Percentiles rank a stretch among this genome's conserved stretches.
Evolutionary conservation across 2,329 filamentous ascomycete species (phyloP).

Genomic region (Aspergillus ochraceoroseus): DNA sequence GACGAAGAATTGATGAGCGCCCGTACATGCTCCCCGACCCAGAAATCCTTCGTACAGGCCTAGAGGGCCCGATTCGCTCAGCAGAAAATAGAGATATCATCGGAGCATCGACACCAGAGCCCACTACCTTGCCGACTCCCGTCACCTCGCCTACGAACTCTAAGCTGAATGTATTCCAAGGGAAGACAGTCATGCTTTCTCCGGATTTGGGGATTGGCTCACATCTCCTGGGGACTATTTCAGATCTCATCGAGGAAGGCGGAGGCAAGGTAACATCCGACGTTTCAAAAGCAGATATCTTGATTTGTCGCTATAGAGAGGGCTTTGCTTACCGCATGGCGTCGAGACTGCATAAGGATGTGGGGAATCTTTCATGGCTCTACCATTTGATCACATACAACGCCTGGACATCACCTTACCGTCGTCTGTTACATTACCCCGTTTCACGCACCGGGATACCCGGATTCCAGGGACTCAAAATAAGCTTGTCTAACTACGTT

Average conservation of each 20-base stretch:
- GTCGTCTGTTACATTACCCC: constrained; percentile 84
- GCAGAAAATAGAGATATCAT: constrained; percentile 58
- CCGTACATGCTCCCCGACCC: constrained; percentile 84
- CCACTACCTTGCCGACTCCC: constrained; percentile 38
- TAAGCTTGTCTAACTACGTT: constrained; percentile 94
- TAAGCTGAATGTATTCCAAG: constrained; percentile 68
- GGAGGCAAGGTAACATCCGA: constrained; percentile 64
- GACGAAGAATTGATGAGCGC: constrained; percentile 80
- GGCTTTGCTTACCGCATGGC: constrained; percentile 73
- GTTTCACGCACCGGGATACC: constrained; percentile 70
- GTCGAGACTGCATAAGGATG: constrained; percentile 69
- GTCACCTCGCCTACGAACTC: constrained; percentile 34
- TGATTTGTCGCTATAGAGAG: constrained; percentile 81
- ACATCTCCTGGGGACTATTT: constrained; percentile 63
- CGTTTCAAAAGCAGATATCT: constrained; percentile 70
- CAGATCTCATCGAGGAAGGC: constrained; percentile 64
- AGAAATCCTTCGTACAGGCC: constrained; percentile 63
- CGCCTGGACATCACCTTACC: constrained; percentile 78
- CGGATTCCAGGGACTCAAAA: constrained; percentile 69
- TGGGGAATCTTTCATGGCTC: constrained; percentile 90
- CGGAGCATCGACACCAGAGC: constrained; percentile 59
- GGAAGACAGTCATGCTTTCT: constrained; percentile 72
- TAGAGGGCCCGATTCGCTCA: constrained; percentile 54
- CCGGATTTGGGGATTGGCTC: constrained; percentile 65
- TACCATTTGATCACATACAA: constrained; percentile 88